These are phyloP conservation scores for Saccharomyces hybrid DNA, from an alignment of 1,139 yeast species.

Conservation along the genomic window DNA sequence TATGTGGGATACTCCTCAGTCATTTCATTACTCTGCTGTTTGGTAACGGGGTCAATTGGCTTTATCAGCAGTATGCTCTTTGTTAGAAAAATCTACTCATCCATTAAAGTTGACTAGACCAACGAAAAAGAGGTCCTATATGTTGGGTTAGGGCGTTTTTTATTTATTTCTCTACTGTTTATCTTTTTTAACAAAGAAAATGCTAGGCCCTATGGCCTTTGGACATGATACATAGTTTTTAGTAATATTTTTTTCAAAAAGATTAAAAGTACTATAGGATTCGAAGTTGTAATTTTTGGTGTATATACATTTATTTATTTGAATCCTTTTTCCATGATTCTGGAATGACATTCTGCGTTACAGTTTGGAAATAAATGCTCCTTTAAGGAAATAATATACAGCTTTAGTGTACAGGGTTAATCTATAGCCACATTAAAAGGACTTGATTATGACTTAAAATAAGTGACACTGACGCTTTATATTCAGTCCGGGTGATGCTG, in stretches of 20 bases:
- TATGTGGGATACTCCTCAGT: constrained; percentile 79
- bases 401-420: neutral
- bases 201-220: neutral
- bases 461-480: neutral
- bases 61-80: constrained; percentile 68
- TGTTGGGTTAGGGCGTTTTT: no score
- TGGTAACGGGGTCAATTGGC: constrained; percentile 86
- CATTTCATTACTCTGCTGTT: constrained; percentile 63
- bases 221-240: neutral
- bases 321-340: neutral
- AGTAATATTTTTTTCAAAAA: neutral
- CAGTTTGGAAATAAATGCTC: neutral
- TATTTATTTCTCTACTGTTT: constrained; percentile 2
- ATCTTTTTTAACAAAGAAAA: constrained; percentile 3
- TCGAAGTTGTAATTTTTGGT: neutral
- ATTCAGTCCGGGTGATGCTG: neutral
- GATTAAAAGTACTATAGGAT: neutral
- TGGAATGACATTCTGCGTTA: neutral
- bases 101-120: constrained; percentile 69
- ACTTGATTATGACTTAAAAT: neutral
- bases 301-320: neutral
- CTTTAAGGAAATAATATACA: neutral
- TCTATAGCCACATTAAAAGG: neutral
- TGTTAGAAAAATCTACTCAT: constrained; percentile 70
- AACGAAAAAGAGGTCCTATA: neutral